Evolutionary conservation across 305 asterid species (phyloP), one percentile per base, ranked within the genome.

Genomic region (Fraxinus sp.): DNA sequence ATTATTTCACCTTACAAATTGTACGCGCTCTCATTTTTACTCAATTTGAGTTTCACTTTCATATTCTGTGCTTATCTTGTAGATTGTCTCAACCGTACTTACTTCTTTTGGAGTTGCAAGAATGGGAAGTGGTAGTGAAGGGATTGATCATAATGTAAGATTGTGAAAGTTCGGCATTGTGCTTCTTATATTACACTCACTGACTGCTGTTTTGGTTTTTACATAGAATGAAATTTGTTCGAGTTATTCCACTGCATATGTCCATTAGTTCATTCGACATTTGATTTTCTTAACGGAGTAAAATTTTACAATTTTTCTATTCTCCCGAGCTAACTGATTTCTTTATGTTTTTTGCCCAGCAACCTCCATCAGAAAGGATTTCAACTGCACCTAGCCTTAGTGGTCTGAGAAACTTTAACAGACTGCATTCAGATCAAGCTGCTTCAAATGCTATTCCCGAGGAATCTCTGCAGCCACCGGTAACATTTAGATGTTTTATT

Each of bases 11-110:
- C 77, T 66, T 75, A 52, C 30, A 14, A 77, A 59, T 43, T 14
- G 28, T 81, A 57, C 20, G 79, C 75, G 64, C 86, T 83, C 77
- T 49, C 13, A 75, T 32, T 22, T 55, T 32, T 52, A 57, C 81
- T 78, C 49, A 43, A 68, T 28, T 77, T 33, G 36, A 36, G 72
- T 66, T 37, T 20, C 76, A 77, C 66, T 43, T 64, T 9, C 73
- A 64, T 64, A 22, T 9, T 77, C 74, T 39, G 75, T 83, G 74
- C 57, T 84, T 52, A 80, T 83, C 78, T 79, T 86, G 84, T 87
- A 96, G 99, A 91, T 94, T 83, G 83, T 96, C 77, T 90, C 99
- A 57, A 96, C 97, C 80, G 92, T 96, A 70, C 91, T 96, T 80
- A 90, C 86, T 85, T 93, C 99, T 64, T 84, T 96, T 88, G 99